Evolutionary conservation across 2,329 filamentous ascomycete genomes (phyloP).

Genomic region (Fusarium praegraminearum): DNA sequence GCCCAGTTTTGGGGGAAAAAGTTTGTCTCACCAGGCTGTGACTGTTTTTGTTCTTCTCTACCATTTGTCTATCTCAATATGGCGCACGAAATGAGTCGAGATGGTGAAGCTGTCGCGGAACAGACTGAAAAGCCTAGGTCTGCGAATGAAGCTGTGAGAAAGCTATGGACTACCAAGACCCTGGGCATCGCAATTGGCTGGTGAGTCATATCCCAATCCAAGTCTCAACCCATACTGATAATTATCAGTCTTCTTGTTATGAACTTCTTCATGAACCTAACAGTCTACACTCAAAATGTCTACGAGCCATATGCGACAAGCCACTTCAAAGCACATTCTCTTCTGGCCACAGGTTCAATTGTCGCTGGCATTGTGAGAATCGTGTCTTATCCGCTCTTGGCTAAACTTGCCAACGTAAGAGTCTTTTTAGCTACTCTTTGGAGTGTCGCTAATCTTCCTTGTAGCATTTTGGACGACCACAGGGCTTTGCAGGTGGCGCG

Average conservation of each 20-base stretch:
- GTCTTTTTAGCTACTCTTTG: rapidly evolving
- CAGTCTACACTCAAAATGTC: constrained; percentile 37
- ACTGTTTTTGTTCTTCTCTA: not conserved
- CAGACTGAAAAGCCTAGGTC: constrained; percentile 1
- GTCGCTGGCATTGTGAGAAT: constrained; percentile 37
- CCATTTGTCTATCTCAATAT: not conserved
- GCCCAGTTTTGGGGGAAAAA: not conserved
- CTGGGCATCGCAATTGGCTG: constrained; percentile 30
- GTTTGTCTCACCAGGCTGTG: not conserved
- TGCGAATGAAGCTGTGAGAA: constrained; percentile 30
- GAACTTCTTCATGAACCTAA: constrained; percentile 42
- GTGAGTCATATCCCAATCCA: rapidly evolving
- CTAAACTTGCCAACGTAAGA: constrained; percentile 34
- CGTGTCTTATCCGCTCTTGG: constrained; percentile 27
- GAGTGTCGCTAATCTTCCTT: not conserved
- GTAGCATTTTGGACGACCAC: constrained; percentile 32
- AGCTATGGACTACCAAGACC: constrained; percentile 22
- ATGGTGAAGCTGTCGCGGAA: not conserved
- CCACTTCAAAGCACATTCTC: constrained; percentile 35
- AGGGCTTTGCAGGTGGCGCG: constrained; percentile 29
- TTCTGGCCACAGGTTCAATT: constrained; percentile 25
- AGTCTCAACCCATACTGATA: not conserved
- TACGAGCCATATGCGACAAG: constrained; percentile 39
- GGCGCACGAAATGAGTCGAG: not conserved
- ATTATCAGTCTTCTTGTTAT: constrained; percentile 22